A percentile compares a stretch with the other conserved stretches of the same genome.
phyloP scores from a whole-genome alignment of 495 filamentous ascomycete genomes.

The Hyaloscypha variabilis region DNA sequence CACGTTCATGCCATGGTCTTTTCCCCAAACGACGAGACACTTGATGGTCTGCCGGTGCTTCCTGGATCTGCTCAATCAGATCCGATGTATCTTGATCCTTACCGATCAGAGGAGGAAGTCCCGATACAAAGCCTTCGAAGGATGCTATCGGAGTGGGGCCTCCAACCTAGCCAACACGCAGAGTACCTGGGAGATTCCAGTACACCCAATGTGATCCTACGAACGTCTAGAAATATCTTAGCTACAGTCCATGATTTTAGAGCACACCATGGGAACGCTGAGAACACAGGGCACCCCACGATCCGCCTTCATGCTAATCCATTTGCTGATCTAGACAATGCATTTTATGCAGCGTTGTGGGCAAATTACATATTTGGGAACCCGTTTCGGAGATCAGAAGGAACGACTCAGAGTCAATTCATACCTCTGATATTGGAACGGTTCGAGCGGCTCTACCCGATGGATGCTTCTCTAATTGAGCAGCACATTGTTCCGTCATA shows the following conservation, averaged over 20 bases:
- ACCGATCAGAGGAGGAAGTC: conserved; percentile 68
- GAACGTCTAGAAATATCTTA: conserved; percentile 81
- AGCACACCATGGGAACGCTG: conserved; percentile 25
- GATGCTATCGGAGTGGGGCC: conserved; percentile 66
- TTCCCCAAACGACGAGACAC: conserved; percentile 57
- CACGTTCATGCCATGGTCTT: conserved; percentile 78
- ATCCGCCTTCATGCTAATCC: conserved; percentile 35
- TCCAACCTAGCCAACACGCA: conserved; percentile 51
- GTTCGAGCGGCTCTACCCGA: conserved; percentile 42
- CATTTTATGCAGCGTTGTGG: conserved; percentile 81
- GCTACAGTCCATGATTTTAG: conserved; percentile 44
- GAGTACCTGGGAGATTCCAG: conserved; percentile 61
- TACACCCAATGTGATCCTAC: conserved; percentile 67
- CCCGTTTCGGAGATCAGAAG: conserved; percentile 30
- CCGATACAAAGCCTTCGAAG: conserved; percentile 56
- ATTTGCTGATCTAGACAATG: conserved; percentile 60
- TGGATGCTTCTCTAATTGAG: conserved; percentile 35
- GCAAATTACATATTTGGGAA: conserved; percentile 63
- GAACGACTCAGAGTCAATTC: conserved; percentile 56
- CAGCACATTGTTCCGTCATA: conserved; percentile 34
- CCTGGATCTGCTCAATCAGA: conserved; percentile 37
- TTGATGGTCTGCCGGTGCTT: conserved; percentile 53
- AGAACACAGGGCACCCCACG: conserved; percentile 27
- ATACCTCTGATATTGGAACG: conserved; percentile 69
- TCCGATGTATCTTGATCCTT: conserved; percentile 85